Conservation (phyloP, 73 alveolate genomes). For the Paramecium primaurelia region DNA sequence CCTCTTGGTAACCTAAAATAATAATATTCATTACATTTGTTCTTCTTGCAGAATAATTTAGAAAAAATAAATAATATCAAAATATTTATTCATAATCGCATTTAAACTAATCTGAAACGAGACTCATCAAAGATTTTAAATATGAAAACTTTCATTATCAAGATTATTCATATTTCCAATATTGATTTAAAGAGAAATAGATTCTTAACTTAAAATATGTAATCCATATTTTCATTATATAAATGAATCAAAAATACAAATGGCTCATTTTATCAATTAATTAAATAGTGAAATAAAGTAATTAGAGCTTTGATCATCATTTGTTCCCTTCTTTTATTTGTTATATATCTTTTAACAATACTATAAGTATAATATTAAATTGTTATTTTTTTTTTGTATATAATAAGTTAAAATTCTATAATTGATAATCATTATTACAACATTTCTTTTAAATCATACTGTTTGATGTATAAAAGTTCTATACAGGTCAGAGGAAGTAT, state of each 20-base stretch:
- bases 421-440: neutral
- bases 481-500: neutral
- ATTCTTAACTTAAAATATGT: neutral
- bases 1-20: constrained; percentile 26
- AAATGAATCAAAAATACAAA: neutral
- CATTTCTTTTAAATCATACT: neutral
- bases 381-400: neutral
- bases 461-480: neutral
- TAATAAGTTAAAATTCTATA: neutral
- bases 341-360: neutral
- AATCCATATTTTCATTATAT: neutral
- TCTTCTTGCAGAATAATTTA: neutral
- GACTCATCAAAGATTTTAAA: neutral
- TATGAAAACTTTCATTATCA: neutral
- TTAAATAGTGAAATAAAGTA: neutral
- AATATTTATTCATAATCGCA: neutral
- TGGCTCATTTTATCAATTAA: neutral
- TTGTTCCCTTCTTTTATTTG: neutral
- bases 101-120: neutral
- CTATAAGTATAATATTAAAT: neutral
- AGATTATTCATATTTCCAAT: neutral
- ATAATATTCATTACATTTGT: neutral
- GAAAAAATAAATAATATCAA: neutral
- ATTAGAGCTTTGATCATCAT: neutral
- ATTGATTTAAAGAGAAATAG: neutral